Conservation (phyloP, 768 basidiomycete genomes). For the Kwoniella mangroviensis region DNA sequence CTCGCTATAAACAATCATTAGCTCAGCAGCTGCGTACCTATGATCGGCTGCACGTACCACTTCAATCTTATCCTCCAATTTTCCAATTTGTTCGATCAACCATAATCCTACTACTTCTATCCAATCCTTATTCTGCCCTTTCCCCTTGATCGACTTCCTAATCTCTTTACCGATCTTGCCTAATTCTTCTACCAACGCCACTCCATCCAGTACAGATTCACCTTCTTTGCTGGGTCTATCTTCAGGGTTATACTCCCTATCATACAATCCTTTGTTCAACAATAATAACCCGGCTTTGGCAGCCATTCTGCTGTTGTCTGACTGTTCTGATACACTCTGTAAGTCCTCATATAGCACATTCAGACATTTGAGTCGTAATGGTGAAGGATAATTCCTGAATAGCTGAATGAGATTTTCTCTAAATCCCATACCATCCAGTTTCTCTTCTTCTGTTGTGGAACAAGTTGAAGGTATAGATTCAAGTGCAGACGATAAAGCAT, state of each 20-base stretch:
- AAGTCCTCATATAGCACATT: conserved; percentile 49
- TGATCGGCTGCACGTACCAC: conserved; percentile 51
- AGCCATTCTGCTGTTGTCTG: conserved; percentile 2
- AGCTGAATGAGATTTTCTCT: conserved; percentile 39
- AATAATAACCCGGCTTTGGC: conserved; percentile 42
- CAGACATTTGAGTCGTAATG: conserved; percentile 44
- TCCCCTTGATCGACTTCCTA: conserved; percentile 54
- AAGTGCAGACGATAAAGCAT: conserved; percentile 34
- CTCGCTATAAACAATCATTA: conserved; percentile 60
- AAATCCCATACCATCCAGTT: conserved; percentile 59
- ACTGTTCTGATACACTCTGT: background rate
- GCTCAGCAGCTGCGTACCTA: background rate
- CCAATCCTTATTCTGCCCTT: conserved; percentile 30
- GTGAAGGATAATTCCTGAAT: conserved; percentile 55
- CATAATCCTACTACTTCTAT: conserved; percentile 60
- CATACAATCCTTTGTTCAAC: conserved; percentile 49
- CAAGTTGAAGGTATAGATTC: conserved; percentile 25
- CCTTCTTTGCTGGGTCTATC: conserved; percentile 38
- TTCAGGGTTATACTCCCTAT: conserved; percentile 50
- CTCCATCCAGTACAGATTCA: conserved; percentile 60
- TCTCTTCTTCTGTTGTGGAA: conserved; percentile 9
- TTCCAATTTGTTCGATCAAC: conserved; percentile 62
- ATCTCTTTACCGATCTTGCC: conserved; percentile 63
- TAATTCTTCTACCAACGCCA: conserved; percentile 66
- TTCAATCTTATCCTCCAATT: conserved; percentile 52